Base-by-base conservation (phyloP, 1,284 basidiomycete genomes). In the Ustilago sp. region DNA sequence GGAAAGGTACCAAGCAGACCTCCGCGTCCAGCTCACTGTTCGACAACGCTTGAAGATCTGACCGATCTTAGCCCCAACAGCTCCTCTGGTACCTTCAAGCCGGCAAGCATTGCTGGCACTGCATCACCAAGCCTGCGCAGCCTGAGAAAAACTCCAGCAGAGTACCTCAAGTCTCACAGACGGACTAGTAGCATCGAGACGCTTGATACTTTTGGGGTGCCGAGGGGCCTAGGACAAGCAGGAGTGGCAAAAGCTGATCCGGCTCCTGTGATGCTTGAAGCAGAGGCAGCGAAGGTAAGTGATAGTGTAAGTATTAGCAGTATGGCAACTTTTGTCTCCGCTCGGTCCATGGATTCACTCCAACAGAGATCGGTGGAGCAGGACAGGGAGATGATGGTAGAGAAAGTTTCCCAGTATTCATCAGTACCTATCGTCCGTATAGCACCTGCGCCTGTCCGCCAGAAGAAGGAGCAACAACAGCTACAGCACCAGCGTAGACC, bases 11-110 rank as follows among this genome's bases (percentile, higher is more conserved):
- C 38, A 15, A n/a, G 19, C 9, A 8, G 68, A 41, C 68, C 68
- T 34, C 58, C 58, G 5, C 58, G 68, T 1, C 63, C 68, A 31
- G 5, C 17, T 8, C 68, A 71, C 52, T 65, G 68, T 19, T 45
- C 39, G 1, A 45, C 19, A 6, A 58, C 52, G 0, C 59, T 70
- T 28, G 63, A 65, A 31, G 59, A 70, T 31, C 35, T 70, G 2
- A 31, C 8, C 7, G 59, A 70, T 31, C 31, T 70, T 5, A 31
- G 19, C 7, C 45, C 19, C 12, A 6, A 19, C 6, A 8, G 12
- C 17, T n/a, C 19, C 32, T 45, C 6, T 19, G 13, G 36, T 13
- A 38, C 13, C 36, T 38, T 38, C 13, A 38, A 1, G 13, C 36
- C 36, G 9, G 1, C 13, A 6, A 45, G 8, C n/a, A 15, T 19